phyloP scores from a whole-genome alignment of 345 rosid genomes.

The Linum usitatissimum region DNA sequence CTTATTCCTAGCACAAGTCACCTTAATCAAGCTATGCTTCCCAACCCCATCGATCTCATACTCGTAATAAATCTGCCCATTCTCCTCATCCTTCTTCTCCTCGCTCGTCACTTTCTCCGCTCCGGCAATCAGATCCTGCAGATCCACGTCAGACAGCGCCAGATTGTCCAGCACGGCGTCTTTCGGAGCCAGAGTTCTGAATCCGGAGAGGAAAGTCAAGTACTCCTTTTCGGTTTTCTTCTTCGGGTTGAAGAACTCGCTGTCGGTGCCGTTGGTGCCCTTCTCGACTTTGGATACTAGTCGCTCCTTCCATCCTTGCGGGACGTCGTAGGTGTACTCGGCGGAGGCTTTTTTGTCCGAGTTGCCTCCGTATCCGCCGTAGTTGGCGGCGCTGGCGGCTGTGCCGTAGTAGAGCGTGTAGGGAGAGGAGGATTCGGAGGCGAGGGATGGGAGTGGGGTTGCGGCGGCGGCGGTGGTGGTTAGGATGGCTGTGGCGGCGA shows the following conservation, averaged over 20 bases:
- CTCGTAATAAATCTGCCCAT: slow-evolving; percentile 63
- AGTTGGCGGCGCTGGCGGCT: slow-evolving; percentile 92
- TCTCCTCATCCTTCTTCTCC: slow-evolving; percentile 53
- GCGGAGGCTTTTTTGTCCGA: slow-evolving; percentile 83
- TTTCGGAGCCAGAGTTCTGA: slow-evolving; percentile 63
- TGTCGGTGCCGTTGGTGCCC: slow-evolving; percentile 86
- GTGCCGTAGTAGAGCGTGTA: slow-evolving; percentile 77
- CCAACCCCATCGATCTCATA: slow-evolving; percentile 74
- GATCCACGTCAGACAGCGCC: slow-evolving; percentile 68
- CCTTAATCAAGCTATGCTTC: slow-evolving; percentile 62
- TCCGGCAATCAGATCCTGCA: slow-evolving; percentile 72
- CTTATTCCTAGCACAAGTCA: slow-evolving; percentile 81
- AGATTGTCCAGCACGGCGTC: slow-evolving; percentile 68
- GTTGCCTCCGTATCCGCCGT: slow-evolving; percentile 85
- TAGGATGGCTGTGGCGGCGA: slow-evolving; percentile 44
- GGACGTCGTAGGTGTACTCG: slow-evolving; percentile 83
- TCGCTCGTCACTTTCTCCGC: slow-evolving; percentile 54
- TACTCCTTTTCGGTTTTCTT: slow-evolving; percentile 79
- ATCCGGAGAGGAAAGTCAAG: slow-evolving; percentile 69
- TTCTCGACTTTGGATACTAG: slow-evolving; percentile 87
- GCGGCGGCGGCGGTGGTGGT: neutral
- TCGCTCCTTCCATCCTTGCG: slow-evolving; percentile 87
- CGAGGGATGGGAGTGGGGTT: slow-evolving; percentile 40
- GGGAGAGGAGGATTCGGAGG: slow-evolving; percentile 11
- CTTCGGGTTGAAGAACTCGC: slow-evolving; percentile 82